Base-by-base conservation (phyloP, 345 rosid genomes). In the Theobroma cacao region DNA sequence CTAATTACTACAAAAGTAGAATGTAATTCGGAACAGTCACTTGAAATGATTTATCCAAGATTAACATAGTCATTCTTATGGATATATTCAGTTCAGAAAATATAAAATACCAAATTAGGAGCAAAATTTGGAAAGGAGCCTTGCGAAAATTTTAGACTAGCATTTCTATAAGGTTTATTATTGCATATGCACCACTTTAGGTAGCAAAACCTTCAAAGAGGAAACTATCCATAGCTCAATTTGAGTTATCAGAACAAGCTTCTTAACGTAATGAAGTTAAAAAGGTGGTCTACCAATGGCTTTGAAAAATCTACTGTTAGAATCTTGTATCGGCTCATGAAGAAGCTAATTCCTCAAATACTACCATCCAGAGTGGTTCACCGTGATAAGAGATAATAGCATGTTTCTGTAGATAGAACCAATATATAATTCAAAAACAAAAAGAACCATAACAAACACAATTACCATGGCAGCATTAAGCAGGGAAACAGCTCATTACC, bases 401-500 rank as follows among this genome's bases (percentile, higher is more conserved):
- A 24, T 38, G 13, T 2, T 71, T 50, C 26, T 20, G 30, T 5
- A 52, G 43, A 33, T 43, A 41, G 66, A 63, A 34, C 1, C 24
- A 15, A 34, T 17, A 33, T 13, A 60, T 28, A 28, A 13, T 30
- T 28, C 33, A 14, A 60, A 60, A 30, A 13, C 9, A 60, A 60
- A 60, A 60, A 30, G 20, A 1, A 60, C 30, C 64, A 60, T 28
- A 28, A 18, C 6, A 59, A 28, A 59, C 30, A 30, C 65, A 61
- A 30, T 55, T 45, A 45, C 2, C 63, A 1, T 28, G 30, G 47
- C 15, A 43, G 52, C 14, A 34, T 48, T 33, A 67, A 60, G 41
- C 24, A 33, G 41, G 50, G 58, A 80, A 77, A 4, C 63, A 26
- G 26, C 4, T 63, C 18, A 40, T 75, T 88, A 94, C 98, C 98